Evolutionary conservation across 2,329 filamentous ascomycete species (phyloP).

Genomic region (Ophiostoma fasciatum): DNA sequence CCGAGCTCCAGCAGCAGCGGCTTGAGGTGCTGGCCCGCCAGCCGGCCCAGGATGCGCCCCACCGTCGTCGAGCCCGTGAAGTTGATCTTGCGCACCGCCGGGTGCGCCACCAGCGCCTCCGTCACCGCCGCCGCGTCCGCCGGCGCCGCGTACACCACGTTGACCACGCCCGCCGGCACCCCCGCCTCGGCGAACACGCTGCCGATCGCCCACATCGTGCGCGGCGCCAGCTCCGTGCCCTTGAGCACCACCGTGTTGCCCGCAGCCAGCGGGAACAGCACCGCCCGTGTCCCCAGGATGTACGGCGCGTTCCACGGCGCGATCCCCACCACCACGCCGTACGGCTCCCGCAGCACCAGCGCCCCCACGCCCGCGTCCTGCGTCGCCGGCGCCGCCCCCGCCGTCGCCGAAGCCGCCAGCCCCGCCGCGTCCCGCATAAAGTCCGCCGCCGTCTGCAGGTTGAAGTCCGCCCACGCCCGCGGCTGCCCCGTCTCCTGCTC

Average conservation of each 20-base stretch:
- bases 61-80: conserved; percentile 70
- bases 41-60: conserved; percentile 55
- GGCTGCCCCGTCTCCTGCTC: conserved; percentile 30
- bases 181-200: conserved; percentile 58
- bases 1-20: conserved; percentile 69
- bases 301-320: conserved; percentile 60
- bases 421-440: conserved; percentile 29
- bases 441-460: conserved; percentile 21
- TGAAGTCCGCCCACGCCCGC: conserved; percentile 26
- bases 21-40: conserved; percentile 62
- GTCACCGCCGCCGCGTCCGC: conserved; percentile 55
- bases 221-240: conserved; percentile 48
- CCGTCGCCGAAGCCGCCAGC: conserved; percentile 16
- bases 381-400: conserved; percentile 2
- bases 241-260: conserved; percentile 73
- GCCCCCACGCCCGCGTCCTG: conserved; percentile 21
- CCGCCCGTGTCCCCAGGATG: conserved; percentile 37
- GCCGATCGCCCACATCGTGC: conserved; percentile 46
- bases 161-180: conserved; percentile 59
- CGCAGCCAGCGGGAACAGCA: conserved; percentile 53
- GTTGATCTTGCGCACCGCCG: conserved; percentile 62
- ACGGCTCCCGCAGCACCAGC: conserved; percentile 60
- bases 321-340: conserved; percentile 66
- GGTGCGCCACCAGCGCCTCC: conserved; percentile 50
- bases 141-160: conserved; percentile 47